Conservation (phyloP, 306 rosid genomes). For the Lathyrus oleraceus region DNA sequence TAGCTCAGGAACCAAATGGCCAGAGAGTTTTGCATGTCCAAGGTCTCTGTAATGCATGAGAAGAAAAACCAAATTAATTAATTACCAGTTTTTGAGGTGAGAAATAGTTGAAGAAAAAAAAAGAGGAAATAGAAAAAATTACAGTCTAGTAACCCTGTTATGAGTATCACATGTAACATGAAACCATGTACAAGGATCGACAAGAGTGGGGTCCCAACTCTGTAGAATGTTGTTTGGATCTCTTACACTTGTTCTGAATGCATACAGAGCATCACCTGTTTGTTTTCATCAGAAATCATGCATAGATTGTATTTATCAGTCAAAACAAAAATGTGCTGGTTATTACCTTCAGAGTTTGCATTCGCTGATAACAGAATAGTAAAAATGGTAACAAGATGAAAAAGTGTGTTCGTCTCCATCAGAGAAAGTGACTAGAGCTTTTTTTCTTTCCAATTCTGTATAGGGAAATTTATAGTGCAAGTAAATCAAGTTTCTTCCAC, state of each 20-base stretch:
- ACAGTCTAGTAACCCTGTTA: constrained; percentile 71
- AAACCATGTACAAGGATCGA: constrained; percentile 96
- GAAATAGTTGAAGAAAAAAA: no score
- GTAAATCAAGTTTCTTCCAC: constrained; percentile 22
- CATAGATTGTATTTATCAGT: neutral
- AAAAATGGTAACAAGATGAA: constrained; percentile 39
- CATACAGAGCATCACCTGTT: constrained; percentile 83
- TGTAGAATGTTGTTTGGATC: constrained; percentile 69
- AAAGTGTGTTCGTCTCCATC: constrained; percentile 48
- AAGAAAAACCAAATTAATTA: neutral
- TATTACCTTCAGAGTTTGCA: constrained; percentile 78
- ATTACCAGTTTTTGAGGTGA: neutral
- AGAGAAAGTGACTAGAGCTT: neutral
- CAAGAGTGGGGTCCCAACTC: constrained; percentile 92
- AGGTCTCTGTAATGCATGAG: constrained; percentile 60
- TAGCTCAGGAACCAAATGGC: constrained; percentile 67
- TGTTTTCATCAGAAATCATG: neutral
- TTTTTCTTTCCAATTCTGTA: constrained; percentile 26
- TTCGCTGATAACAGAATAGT: constrained; percentile 38
- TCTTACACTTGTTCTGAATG: constrained; percentile 68
- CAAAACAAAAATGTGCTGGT: neutral
- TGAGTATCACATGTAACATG: constrained; percentile 77
- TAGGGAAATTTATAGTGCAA: constrained; percentile 58
- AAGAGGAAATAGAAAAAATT: constrained; percentile 13
- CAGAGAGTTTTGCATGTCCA: constrained; percentile 81